phyloP scores from a whole-genome alignment of 345 rosid genomes.

The Camelina hispida region DNA sequence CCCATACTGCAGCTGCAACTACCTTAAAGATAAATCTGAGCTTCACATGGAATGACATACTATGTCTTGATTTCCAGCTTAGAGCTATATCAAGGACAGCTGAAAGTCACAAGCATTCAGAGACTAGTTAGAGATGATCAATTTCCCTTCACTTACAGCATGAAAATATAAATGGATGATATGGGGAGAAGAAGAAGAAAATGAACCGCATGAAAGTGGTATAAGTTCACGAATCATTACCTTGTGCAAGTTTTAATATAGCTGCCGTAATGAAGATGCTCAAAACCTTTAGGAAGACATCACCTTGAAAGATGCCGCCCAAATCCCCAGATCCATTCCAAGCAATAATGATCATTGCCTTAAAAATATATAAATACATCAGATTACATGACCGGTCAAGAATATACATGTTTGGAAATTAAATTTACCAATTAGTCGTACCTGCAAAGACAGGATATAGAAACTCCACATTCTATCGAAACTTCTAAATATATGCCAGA shows the following conservation, averaged over 20 bases:
- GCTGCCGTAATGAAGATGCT: slow-evolving; percentile 76
- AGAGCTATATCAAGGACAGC: slow-evolving; percentile 61
- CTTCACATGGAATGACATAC: slow-evolving; percentile 54
- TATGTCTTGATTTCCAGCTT: slow-evolving; percentile 58
- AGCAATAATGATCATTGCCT: slow-evolving; percentile 71
- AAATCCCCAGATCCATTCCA: slow-evolving; percentile 66
- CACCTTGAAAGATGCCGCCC: slow-evolving; percentile 51
- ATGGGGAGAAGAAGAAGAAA: too few species aligned
- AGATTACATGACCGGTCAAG: slow-evolving; percentile 20
- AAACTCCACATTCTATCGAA: slow-evolving; percentile 75
- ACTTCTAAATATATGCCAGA: slow-evolving; percentile 70
- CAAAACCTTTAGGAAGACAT: slow-evolving; percentile 59
- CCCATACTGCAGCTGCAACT: slow-evolving; percentile 58
- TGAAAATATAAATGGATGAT: not conserved
- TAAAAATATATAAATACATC: slow-evolving; percentile 27
- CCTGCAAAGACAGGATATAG: slow-evolving; percentile 62
- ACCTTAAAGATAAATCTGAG: slow-evolving; percentile 60
- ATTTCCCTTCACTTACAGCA: slow-evolving; percentile 1
- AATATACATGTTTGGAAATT: slow-evolving; percentile 20
- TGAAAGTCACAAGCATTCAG: slow-evolving; percentile 40
- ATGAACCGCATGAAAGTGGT: slow-evolving; percentile 4
- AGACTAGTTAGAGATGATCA: slow-evolving; percentile 2
- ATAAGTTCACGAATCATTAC: slow-evolving; percentile 39
- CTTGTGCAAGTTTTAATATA: slow-evolving; percentile 64
- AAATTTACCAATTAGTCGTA: slow-evolving; percentile 21